Base-by-base conservation (phyloP, 805 yeast species). In the Yarrowia divulgata region DNA sequence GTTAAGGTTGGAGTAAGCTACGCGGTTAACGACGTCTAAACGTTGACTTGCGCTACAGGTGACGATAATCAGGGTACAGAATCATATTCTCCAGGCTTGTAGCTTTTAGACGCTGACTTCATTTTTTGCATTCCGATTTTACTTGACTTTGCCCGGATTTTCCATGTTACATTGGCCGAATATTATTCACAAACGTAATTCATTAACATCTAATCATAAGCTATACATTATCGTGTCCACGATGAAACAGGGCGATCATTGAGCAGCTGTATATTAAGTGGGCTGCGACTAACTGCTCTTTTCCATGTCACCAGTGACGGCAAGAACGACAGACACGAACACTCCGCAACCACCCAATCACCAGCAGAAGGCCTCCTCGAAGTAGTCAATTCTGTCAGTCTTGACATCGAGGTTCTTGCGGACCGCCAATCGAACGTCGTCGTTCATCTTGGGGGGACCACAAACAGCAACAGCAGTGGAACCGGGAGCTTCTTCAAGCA, bases 321-420 rank as follows among this genome's bases (percentile, higher is more conserved):
- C 39, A 35, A 35, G 12, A 35, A 35, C 39, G 2, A 35, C 12
- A 8, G 7, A 35, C 39, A 35, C 39, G 39, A 35, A 23, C 29
- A 23, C 29, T 23, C 29, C 3, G 29, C 3, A 23, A 2, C 29
- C 29, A 23, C 12, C 40, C 48, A 13, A 3, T n/a, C 74, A 86
- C 94, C 94, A 90, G 16, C 84, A 81, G 78, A 89, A 91, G 57
- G 88, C 79, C 75, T 89, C 92, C 74, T 90, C 95, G 74, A 80
- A 85, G 74, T 85, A 86, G 69, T 89, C 91, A 19, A 90, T 82
- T 66, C 89, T 79, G 63, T 82, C 79, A 1, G 78, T 77, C 32
- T 81, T 78, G 40, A 77, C 71, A 10, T 77, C 77, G 32, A 88
- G 76, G 54, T 81, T 77, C 12, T 78, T 72, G 0, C 84, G 80